Conservation (phyloP, 2,329 filamentous ascomycete genomes). For the Hypoxylon rubiginosum region DNA sequence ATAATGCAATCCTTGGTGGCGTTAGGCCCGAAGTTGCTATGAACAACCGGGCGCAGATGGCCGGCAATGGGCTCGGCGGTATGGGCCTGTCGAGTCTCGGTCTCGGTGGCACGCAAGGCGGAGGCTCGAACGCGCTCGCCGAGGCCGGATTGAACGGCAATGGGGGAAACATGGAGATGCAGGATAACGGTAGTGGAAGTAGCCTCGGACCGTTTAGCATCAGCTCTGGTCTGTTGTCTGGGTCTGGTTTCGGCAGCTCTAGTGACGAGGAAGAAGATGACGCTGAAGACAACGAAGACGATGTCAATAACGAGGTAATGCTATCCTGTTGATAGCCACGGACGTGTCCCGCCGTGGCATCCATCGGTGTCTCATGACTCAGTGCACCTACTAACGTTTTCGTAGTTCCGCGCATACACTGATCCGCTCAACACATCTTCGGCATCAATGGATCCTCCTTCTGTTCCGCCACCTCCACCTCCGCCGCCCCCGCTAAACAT, state of each 20-base stretch:
- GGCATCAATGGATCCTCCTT: conserved; percentile 67
- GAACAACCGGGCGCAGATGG: conserved; percentile 77
- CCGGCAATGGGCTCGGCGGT: conserved; percentile 62
- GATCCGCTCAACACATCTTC: conserved; percentile 65
- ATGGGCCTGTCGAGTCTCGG: conserved; percentile 65
- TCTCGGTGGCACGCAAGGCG: conserved; percentile 52
- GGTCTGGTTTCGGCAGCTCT: conserved; percentile 91
- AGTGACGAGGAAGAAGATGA: conserved; percentile 98
- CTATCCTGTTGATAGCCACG: conserved; percentile 45
- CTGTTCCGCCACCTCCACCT: conserved; percentile 70
- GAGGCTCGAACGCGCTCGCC: conserved; percentile 77
- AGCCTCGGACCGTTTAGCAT: conserved; percentile 80
- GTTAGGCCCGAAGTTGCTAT: conserved; percentile 92
- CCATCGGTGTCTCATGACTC: not conserved
- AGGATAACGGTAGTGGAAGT: conserved; percentile 71
- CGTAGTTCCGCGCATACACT: conserved; percentile 71
- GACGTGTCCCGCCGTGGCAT: too few relatives aligned
- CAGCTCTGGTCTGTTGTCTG: conserved; percentile 78
- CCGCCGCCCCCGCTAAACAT: conserved; percentile 87
- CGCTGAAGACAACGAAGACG: conserved; percentile 85
- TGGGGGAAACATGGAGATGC: conserved; percentile 69
- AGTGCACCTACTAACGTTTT: conserved; percentile 34
- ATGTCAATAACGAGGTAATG: conserved; percentile 77
- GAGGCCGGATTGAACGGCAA: conserved; percentile 84
- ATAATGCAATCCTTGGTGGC: conserved; percentile 97